Percentiles rank a stretch among this genome's conserved stretches.
Conservation (phyloP, 306 rosid genomes). For the Rosa multiflora region DNA sequence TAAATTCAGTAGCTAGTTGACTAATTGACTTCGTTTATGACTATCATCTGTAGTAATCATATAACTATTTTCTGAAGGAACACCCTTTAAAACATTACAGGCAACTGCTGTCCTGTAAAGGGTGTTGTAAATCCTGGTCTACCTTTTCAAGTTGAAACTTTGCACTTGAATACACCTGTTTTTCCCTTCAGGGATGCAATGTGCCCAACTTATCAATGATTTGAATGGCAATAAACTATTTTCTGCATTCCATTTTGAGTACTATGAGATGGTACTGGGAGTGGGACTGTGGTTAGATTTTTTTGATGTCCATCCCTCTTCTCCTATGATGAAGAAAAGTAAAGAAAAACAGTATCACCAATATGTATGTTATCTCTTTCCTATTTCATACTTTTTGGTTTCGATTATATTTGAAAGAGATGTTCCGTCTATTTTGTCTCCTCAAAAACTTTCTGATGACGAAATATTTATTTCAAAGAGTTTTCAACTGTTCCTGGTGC, state of each 20-base stretch:
- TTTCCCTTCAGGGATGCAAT: not conserved
- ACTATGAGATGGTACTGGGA: not conserved
- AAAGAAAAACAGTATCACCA: conserved; percentile 8
- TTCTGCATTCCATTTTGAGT: not conserved
- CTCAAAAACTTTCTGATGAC: not conserved
- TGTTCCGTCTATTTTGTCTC: conserved; percentile 2
- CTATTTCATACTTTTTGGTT: not conserved
- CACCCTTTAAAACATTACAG: not conserved
- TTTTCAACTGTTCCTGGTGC: not conserved
- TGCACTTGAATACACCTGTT: not conserved
- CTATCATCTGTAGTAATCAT: not conserved
- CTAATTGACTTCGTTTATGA: too few species aligned
- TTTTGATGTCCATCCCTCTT: not conserved
- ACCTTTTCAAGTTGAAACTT: not conserved
- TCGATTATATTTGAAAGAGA: not conserved
- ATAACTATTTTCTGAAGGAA: not conserved
- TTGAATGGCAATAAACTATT: not conserved
- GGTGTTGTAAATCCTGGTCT: not conserved
- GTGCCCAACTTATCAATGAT: not conserved
- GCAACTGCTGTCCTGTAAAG: not conserved
- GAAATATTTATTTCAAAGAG: not conserved
- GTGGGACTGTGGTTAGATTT: not conserved
- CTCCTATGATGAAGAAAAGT: not conserved
- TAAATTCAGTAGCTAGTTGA: too few species aligned
- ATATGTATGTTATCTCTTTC: conserved; percentile 4